These are phyloP conservation scores for Colletotrichum ledebouriae DNA, from an alignment of 2,329 filamentous ascomycete genomes.

Conservation along the genomic window DNA sequence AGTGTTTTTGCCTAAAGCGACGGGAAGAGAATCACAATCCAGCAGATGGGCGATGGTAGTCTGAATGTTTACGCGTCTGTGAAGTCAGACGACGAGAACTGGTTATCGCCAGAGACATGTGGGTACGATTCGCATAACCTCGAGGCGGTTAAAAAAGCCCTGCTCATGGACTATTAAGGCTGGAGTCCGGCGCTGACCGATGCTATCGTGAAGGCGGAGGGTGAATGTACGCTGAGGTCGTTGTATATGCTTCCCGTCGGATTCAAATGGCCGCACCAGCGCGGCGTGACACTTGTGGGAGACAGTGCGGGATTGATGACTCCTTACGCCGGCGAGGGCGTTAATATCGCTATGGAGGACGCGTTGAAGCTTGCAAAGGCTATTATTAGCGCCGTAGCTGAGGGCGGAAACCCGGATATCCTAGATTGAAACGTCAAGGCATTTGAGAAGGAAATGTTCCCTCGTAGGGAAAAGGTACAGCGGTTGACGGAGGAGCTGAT, in stretches of 20 bases:
- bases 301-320: constrained; percentile 73
- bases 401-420: constrained; percentile 43
- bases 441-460: constrained; percentile 57
- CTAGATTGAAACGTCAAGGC: constrained; percentile 52
- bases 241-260: constrained; percentile 68
- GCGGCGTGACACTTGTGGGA: constrained; percentile 67
- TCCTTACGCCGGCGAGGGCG: constrained; percentile 70
- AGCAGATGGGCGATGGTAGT: constrained; percentile 63
- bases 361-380: constrained; percentile 61
- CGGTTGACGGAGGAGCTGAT: constrained; percentile 60
- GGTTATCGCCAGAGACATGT: constrained; percentile 54
- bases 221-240: constrained; percentile 55
- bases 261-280: constrained; percentile 59
- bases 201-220: constrained; percentile 56
- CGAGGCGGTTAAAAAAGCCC: constrained; percentile 52
- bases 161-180: constrained; percentile 55
- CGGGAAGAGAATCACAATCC: constrained; percentile 55
- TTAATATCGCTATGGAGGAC: constrained; percentile 70
- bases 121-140: constrained; percentile 59
- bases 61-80: constrained; percentile 56
- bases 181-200: constrained; percentile 59
- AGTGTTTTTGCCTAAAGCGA: constrained; percentile 60
- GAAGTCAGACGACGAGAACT: constrained; percentile 55
- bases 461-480: constrained; percentile 54
- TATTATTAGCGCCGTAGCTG: constrained; percentile 51